A percentile compares a stretch with the other conserved stretches of the same genome.
Evolutionary conservation across 371 early-diverging fungal genomes (phyloP).

Genomic region (Phascolomyces articulosus): DNA sequence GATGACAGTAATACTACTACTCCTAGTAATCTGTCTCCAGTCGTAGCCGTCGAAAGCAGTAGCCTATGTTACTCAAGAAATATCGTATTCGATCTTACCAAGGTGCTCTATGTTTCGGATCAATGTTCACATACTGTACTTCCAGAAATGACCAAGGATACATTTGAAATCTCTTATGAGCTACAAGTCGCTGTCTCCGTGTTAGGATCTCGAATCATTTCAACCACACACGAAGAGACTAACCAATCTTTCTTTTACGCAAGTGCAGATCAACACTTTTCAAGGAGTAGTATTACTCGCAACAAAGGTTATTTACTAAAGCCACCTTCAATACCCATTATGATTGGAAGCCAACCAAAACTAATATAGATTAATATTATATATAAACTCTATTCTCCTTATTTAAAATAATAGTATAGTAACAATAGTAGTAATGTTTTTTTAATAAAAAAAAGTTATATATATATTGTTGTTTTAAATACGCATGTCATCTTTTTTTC

Average conservation of each 20-base stretch:
- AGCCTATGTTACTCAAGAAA: background rate
- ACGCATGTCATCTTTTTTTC: too few relatives aligned
- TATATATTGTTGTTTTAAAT: too few relatives aligned
- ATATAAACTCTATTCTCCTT: too few relatives aligned
- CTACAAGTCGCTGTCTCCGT: slow-evolving; percentile 19
- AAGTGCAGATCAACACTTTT: background rate
- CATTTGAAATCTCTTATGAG: slow-evolving; percentile 13
- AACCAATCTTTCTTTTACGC: background rate
- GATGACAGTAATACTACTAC: background rate
- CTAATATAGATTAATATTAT: background rate
- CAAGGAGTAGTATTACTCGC: background rate
- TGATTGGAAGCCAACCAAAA: background rate
- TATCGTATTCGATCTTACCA: slow-evolving; percentile 9
- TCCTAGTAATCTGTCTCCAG: background rate
- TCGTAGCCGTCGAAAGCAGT: background rate
- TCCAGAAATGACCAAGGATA: slow-evolving; percentile 16
- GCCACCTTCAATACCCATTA: background rate
- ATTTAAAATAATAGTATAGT: too few relatives aligned
- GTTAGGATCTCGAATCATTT: slow-evolving; percentile 16
- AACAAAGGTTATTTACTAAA: background rate
- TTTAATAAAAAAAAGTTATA: too few relatives aligned
- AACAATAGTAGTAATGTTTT: too few relatives aligned
- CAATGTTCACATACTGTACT: slow-evolving; percentile 6
- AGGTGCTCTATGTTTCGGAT: slow-evolving; percentile 6
- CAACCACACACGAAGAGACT: background rate